These are phyloP conservation scores for Priceomyces castillae DNA, from an alignment of 805 yeast genomes.

Conservation along the genomic window DNA sequence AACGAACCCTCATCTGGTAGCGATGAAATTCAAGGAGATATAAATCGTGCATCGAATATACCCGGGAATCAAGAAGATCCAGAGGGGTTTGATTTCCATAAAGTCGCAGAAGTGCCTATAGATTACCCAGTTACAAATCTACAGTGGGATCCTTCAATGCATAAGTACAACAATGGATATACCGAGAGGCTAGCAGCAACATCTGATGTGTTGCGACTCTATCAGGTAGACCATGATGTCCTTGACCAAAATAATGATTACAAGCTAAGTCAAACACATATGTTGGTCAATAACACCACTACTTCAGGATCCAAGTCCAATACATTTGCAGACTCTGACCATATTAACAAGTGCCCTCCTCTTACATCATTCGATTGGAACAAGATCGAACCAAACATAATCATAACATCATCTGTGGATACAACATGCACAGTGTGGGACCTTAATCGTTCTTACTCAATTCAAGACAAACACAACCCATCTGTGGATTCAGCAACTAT, in stretches of 20 bases:
- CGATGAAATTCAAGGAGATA: constrained; percentile 15
- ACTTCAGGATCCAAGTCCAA: constrained; percentile 13
- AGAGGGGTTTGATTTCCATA: constrained; percentile 42
- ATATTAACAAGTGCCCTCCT: constrained; percentile 67
- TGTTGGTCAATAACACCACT: constrained; percentile 36
- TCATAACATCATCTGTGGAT: constrained; percentile 86
- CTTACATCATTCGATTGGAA: constrained; percentile 95
- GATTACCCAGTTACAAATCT: constrained; percentile 70
- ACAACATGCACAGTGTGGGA: constrained; percentile 99
- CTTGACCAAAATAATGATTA: constrained; percentile 38
- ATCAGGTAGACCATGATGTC: constrained; percentile 49
- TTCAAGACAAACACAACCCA: constrained; percentile 6
- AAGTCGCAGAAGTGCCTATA: constrained; percentile 50
- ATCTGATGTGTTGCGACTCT: constrained; percentile 68
- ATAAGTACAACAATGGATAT: constrained; percentile 19
- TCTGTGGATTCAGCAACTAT: constrained; percentile 55
- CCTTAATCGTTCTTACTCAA: constrained; percentile 36
- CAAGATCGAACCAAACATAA: constrained; percentile 58
- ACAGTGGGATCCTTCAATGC: constrained; percentile 67
- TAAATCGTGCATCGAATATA: constrained; percentile 5
- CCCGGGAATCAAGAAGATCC: constrained; percentile 9
- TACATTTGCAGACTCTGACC: constrained; percentile 29
- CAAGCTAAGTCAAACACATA: constrained; percentile 40
- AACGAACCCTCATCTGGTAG: constrained; percentile 17
- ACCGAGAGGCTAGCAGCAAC: constrained; percentile 60